phyloP scores from a whole-genome alignment of 2,329 filamentous ascomycete species.

The Fusarium sp. region DNA sequence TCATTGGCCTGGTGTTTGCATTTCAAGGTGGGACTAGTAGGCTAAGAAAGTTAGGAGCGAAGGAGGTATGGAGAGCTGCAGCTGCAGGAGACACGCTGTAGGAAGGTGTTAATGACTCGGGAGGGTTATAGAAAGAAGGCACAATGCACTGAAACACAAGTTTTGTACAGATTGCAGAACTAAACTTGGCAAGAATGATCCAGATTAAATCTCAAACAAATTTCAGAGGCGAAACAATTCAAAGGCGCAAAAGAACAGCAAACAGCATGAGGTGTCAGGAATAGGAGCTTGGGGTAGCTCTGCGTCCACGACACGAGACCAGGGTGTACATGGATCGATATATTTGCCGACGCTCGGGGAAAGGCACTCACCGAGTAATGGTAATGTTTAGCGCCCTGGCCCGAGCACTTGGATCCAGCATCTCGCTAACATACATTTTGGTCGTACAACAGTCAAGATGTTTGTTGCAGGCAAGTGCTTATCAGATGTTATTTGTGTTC shows the following conservation, averaged over 20 bases:
- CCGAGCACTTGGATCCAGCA: conserved; percentile 15
- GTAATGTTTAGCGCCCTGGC: conserved; percentile 11
- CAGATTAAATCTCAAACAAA: conserved; percentile 4
- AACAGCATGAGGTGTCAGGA: conserved; percentile 13
- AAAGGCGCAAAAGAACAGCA: conserved; percentile 2
- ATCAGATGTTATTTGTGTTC: neutral
- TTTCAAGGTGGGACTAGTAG: conserved; percentile 38
- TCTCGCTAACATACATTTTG: conserved; percentile 5
- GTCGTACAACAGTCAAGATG: neutral
- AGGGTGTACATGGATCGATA: conserved; percentile 21
- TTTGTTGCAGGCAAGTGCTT: neutral
- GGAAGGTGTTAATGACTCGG: neutral
- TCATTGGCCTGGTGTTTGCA: conserved; percentile 51
- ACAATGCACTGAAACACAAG: conserved; percentile 1
- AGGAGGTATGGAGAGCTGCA: neutral
- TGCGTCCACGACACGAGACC: conserved; percentile 27
- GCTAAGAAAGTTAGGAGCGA: neutral
- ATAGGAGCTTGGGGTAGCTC: conserved; percentile 33
- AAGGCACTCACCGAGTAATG: conserved; percentile 20
- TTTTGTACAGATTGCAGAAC: conserved; percentile 27
- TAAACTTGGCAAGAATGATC: conserved; percentile 3
- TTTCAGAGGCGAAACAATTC: neutral
- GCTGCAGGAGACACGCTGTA: neutral
- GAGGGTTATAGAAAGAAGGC: neutral
- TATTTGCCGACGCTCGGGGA: conserved; percentile 11